phyloP scores from a whole-genome alignment of 2,329 filamentous ascomycete genomes.

The Cladorrhinum sp. region DNA sequence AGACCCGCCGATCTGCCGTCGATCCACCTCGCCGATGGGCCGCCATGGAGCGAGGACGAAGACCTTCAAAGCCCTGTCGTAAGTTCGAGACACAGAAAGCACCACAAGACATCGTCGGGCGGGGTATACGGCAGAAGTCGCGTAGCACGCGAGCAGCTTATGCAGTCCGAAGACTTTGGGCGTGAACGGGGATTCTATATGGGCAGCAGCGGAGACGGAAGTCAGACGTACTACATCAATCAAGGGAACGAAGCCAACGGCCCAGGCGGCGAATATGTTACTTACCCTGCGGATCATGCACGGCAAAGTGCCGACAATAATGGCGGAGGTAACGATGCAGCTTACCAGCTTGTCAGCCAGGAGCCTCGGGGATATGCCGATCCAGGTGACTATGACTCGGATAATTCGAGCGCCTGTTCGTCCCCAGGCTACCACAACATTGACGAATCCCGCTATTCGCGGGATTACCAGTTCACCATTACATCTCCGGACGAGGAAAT shows the following conservation, averaged over 20 bases:
- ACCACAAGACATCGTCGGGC: constrained; percentile 63
- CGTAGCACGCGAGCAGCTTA: constrained; percentile 39
- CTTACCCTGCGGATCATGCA: constrained; percentile 66
- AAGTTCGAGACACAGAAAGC: constrained; percentile 79
- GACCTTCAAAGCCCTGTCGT: constrained; percentile 90
- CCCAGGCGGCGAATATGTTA: constrained; percentile 75
- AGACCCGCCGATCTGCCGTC: constrained; percentile 72
- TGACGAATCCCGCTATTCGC: constrained; percentile 78
- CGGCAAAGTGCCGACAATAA: constrained; percentile 49
- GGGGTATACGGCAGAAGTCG: constrained; percentile 46
- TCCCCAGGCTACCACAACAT: constrained; percentile 57
- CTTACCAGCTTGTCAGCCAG: constrained; percentile 44
- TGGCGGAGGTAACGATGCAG: background rate
- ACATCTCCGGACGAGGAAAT: constrained; percentile 96
- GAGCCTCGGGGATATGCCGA: constrained; percentile 45
- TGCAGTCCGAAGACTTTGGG: constrained; percentile 48
- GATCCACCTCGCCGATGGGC: constrained; percentile 81
- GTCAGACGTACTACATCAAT: constrained; percentile 71
- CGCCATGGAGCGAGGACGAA: constrained; percentile 93
- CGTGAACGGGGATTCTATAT: constrained; percentile 65
- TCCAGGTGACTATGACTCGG: constrained; percentile 52
- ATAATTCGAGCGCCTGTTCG: constrained; percentile 56
- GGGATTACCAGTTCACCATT: constrained; percentile 92
- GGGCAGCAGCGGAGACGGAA: constrained; percentile 65
- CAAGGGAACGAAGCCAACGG: constrained; percentile 69